Base-by-base conservation (phyloP, 2,329 filamentous ascomycete species). In the Thermoascus crustaceus region DNA sequence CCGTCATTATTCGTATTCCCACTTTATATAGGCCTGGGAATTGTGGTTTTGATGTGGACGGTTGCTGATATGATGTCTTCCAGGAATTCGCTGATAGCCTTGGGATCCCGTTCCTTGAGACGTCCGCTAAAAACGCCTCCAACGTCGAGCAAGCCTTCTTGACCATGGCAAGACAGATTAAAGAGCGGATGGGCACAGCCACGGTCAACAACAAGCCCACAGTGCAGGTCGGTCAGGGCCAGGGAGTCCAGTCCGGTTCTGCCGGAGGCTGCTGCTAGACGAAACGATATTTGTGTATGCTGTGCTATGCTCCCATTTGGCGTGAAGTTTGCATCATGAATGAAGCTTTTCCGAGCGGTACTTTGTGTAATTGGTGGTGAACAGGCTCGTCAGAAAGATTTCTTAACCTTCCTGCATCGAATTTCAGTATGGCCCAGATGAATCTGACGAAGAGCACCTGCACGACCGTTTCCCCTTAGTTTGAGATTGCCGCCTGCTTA, bases 121-220 rank as follows among this genome's bases (percentile, higher is more conserved):
- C 91, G 11, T 98, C 91, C 26, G 91, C 91, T 60, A 98, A 98
- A 84, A 96, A 94, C 70, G 89, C 91, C 50, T 94, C 85, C 71
- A 98, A 98, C 66, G 91, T 98, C 64, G 91, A 98, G 73, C 91
- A 98, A 71, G 89, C 91, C 59, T 98, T 98, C 82, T 71, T 98
- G 71, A 98, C 91, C 65, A 98, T 98, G 91, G 91, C 91, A 54
- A 83, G 91, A 66, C 91, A 98, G 70, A 98, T 98, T 73, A 98
- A 98, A 78, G 89, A 96, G 74, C 84, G 91, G 59, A 98, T 98
- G 89, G 91, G 91, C 57, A 94, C 86, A 52, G 91, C 89, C 46
- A 83, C 83, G 49, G 88, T 88, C 72, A 96, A 96, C 78, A 94
- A 89, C 72, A 98, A 96, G 75, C 89, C 89, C 48, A 94, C 85